Conservation (phyloP, 257 asterid genomes). For the Scutellaria galericulata region DNA sequence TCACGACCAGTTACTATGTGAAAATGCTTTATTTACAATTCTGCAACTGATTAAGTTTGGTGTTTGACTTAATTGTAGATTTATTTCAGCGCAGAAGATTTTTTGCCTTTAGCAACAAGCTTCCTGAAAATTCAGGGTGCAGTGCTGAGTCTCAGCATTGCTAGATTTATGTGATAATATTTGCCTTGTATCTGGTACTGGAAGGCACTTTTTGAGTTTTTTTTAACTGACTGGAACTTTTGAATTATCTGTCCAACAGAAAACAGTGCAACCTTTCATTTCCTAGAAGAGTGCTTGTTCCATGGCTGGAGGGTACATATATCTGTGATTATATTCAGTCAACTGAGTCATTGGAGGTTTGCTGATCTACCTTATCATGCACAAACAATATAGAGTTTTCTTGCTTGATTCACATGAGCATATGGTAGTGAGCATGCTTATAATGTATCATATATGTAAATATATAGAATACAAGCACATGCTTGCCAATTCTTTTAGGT, state of each 20-base stretch:
- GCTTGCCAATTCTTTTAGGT: background rate
- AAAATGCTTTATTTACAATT: constrained; percentile 12
- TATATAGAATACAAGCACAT: background rate
- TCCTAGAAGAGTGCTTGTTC: constrained; percentile 89
- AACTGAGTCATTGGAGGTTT: constrained; percentile 81
- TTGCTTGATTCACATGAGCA: constrained; percentile 24
- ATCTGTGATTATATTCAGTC: constrained; percentile 88
- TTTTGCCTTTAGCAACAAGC: constrained; percentile 7
- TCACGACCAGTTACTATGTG: background rate
- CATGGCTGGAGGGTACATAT: constrained; percentile 82
- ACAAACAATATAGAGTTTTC: background rate
- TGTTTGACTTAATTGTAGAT: constrained; percentile 9
- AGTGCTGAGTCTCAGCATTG: background rate
- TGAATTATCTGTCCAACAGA: constrained; percentile 46
- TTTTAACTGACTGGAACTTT: constrained; percentile 37
- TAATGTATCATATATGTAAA: background rate
- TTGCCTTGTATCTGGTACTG: background rate
- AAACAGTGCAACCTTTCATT: constrained; percentile 62
- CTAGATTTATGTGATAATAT: constrained; percentile 2
- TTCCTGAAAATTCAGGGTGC: constrained; percentile 22
- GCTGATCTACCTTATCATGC: constrained; percentile 36
- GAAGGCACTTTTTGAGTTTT: constrained; percentile 27
- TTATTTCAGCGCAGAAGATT: constrained; percentile 17
- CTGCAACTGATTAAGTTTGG: background rate
- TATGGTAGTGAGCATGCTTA: constrained; percentile 9